A percentile compares a stretch with the other conserved stretches of the same genome.
These are phyloP conservation scores for Populus hybrid DNA, from an alignment of 441 rosid genomes.

Conservation along the genomic window DNA sequence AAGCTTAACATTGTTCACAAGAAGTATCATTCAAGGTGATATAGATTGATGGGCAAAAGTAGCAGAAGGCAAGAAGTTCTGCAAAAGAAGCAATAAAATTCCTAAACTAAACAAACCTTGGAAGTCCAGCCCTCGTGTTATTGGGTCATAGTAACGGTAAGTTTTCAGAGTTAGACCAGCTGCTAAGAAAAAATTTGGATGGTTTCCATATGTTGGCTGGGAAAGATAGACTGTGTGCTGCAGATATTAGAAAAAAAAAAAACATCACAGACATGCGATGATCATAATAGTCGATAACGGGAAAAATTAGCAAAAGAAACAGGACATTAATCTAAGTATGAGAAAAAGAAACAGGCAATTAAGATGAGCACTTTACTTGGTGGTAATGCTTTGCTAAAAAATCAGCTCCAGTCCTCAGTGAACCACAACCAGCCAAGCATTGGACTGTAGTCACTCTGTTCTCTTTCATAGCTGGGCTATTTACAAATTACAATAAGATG, in stretches of 20 bases:
- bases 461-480: slow-evolving; percentile 65
- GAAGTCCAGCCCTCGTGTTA: slow-evolving; percentile 70
- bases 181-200: slow-evolving; percentile 63
- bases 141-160: slow-evolving; percentile 79
- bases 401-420: slow-evolving; percentile 83
- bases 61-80: not conserved
- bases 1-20: not conserved
- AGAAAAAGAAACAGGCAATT: not conserved
- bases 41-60: not conserved
- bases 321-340: not conserved
- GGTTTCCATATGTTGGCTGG: slow-evolving; percentile 88
- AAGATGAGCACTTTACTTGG: slow-evolving; percentile 36
- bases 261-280: not conserved
- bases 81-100: not conserved
- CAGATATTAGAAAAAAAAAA: slow-evolving; percentile 10
- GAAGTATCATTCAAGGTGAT: not conserved
- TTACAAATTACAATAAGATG: not conserved
- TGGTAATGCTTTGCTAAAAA: slow-evolving; percentile 76
- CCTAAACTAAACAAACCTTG: slow-evolving; percentile 42
- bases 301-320: not conserved
- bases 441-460: slow-evolving; percentile 79
- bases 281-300: not conserved
- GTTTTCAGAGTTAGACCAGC: slow-evolving; percentile 63
- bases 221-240: slow-evolving; percentile 74
- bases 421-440: slow-evolving; percentile 82